Base-by-base conservation (phyloP, 805 yeast genomes). In the Saccharomyces kudriavzevii region DNA sequence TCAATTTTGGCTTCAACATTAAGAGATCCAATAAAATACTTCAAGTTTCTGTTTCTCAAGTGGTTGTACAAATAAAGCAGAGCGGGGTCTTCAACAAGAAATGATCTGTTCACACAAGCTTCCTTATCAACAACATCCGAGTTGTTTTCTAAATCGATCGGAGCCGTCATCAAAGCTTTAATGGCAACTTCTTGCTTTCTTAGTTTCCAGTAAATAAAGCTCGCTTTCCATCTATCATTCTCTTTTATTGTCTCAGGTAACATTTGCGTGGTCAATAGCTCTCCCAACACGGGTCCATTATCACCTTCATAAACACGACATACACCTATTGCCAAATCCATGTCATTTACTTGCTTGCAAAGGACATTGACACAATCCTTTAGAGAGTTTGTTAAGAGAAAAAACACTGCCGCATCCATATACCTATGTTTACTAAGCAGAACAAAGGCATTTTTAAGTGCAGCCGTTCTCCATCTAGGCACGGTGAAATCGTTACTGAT, bases 361-460 rank as follows among this genome's bases (percentile, higher is more conserved):
- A 92, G 65, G 0, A 90, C 92, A 64, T 79, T 83, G 28, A 86
- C 86, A 55, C 90, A 83, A 70, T 94, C 98, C 52, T 79, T 79
- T 13, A 89, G 70, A 0, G 90, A 75, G 50, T 78, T 90, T 0
- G 87, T 96, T 11, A 92, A 74, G 35, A 92, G 69, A 69, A 92
- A 92, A 66, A 94, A 91, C 24, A 85, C 83, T 0, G 97, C 97
- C 0, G 97, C 96, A 68, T 90, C 95, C 66, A 79, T 72, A 63
- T 78, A 87, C 45, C 98, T 74, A 68, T 91, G 99, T 63, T 89
- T 89, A 56, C 97, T 88, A 58, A 94, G 68, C 46, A 92, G 72
- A 0, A 89, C 98, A 74, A 82, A 92, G 0, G 98, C 98, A 70
- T 92, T 92, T 63, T 94, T 94, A 61, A 83, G 69, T 0, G 98